These are phyloP conservation scores for Alternaria sp. DNA, from an alignment of 2,329 filamentous ascomycete genomes.

Conservation along the genomic window DNA sequence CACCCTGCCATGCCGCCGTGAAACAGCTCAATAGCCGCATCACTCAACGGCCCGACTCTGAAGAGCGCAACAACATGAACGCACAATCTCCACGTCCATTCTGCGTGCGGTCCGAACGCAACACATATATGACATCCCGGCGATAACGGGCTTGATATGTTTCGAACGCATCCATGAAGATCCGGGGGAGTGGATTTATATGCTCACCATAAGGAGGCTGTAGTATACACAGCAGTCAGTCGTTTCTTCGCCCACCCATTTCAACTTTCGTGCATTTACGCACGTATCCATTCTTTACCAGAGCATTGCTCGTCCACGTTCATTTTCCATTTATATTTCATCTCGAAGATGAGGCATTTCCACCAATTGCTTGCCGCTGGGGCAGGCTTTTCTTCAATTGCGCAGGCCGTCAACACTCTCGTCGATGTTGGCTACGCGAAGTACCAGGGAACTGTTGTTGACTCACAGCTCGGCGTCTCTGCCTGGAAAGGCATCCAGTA, in stretches of 20 bases:
- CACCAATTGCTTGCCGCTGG: not conserved
- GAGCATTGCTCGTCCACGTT: not conserved
- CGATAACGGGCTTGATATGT: not conserved
- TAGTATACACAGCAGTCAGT: not conserved
- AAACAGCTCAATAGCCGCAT: not conserved
- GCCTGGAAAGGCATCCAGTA: slow-evolving; percentile 78
- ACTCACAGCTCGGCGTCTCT: slow-evolving; percentile 60
- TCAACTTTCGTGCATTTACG: not conserved
- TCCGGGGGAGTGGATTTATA: not conserved
- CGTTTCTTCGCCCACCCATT: not conserved
- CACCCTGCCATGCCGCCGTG: not conserved
- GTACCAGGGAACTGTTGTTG: slow-evolving; percentile 64
- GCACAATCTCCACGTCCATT: not conserved
- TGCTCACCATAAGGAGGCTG: not conserved
- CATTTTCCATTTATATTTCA: not conserved
- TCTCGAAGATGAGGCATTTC: slow-evolving; percentile 1
- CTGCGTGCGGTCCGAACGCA: not conserved
- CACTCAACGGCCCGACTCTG: not conserved
- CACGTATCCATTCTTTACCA: not conserved
- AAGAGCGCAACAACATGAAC: not conserved
- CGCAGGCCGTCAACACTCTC: slow-evolving; percentile 40
- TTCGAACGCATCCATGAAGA: not conserved
- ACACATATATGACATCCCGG: not conserved
- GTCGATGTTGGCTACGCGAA: slow-evolving; percentile 70
- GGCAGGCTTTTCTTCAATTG: slow-evolving; percentile 4